phyloP scores from a whole-genome alignment of 2,329 filamentous ascomycete genomes.

The Didymella lethalis region DNA sequence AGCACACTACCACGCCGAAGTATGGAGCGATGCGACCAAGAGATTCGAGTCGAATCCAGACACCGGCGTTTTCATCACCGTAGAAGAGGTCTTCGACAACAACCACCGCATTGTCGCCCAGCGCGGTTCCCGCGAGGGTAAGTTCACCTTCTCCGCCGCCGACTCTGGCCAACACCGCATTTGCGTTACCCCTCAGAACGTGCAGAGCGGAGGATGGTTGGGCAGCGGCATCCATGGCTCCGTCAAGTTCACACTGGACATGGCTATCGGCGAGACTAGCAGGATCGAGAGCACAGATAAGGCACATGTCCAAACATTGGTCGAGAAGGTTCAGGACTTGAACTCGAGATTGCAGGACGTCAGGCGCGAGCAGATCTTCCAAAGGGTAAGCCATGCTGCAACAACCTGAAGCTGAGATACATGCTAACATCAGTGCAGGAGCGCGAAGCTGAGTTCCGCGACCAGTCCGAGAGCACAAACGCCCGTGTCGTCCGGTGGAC shows the following conservation, averaged over 20 bases:
- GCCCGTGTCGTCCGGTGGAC: slow-evolving; percentile 93
- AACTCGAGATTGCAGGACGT: slow-evolving; percentile 89
- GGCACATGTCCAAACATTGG: slow-evolving; percentile 88
- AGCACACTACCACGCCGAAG: slow-evolving; percentile 86
- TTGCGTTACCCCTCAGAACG: slow-evolving; percentile 88
- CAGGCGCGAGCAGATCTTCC: slow-evolving; percentile 93
- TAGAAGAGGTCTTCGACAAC: slow-evolving; percentile 97
- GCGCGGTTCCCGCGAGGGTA: slow-evolving; percentile 75
- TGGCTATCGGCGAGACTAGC: slow-evolving; percentile 93
- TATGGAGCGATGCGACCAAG: slow-evolving; percentile 75
- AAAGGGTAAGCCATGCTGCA: slow-evolving; percentile 68
- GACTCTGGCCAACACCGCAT: slow-evolving; percentile 95
- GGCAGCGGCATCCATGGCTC: slow-evolving; percentile 72
- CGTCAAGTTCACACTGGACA: slow-evolving; percentile 84
- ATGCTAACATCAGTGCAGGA: slow-evolving; percentile 65
- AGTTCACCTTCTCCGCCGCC: slow-evolving; percentile 94
- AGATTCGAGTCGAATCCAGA: slow-evolving; percentile 76
- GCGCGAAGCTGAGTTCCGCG: slow-evolving; percentile 96
- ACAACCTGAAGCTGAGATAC: background rate
- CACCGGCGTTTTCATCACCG: slow-evolving; percentile 86
- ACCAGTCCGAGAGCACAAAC: slow-evolving; percentile 95
- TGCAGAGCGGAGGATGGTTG: slow-evolving; percentile 76
- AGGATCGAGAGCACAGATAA: slow-evolving; percentile 94
- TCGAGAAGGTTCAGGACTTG: slow-evolving; percentile 85
- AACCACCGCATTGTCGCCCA: slow-evolving; percentile 95